Percentiles rank a stretch among this genome's conserved stretches.
phyloP scores from a whole-genome alignment of 2,329 filamentous ascomycete species.

The Fusarium cyanostomum region DNA sequence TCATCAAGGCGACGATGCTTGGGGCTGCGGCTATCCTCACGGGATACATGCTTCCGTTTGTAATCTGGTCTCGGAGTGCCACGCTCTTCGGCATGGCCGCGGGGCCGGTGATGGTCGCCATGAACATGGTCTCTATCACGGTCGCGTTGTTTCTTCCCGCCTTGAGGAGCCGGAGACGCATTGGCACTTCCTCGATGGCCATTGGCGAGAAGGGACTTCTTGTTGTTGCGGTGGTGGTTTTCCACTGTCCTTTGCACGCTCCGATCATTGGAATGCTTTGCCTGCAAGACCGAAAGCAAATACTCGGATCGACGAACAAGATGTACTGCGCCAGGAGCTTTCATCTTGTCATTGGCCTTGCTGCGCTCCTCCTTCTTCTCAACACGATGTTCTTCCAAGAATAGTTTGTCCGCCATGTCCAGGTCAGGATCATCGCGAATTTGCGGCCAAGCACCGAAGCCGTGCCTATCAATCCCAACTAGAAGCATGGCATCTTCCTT shows the following conservation, averaged over 20 bases:
- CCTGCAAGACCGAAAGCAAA: constrained; percentile 90
- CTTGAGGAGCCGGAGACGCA: constrained; percentile 74
- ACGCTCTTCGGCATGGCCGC: constrained; percentile 61
- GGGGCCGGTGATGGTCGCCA: constrained; percentile 60
- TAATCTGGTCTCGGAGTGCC: constrained; percentile 62
- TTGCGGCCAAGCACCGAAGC: constrained; percentile 93
- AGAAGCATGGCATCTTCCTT: constrained; percentile 97
- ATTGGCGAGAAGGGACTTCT: constrained; percentile 70
- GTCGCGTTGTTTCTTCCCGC: constrained; percentile 56
- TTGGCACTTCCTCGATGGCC: constrained; percentile 72
- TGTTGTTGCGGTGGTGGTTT: constrained; percentile 95
- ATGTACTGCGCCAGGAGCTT: constrained; percentile 96
- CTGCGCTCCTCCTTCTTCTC: constrained; percentile 95
- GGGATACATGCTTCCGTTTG: constrained; percentile 69
- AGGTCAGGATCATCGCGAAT: constrained; percentile 93
- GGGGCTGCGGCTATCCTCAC: constrained; percentile 55
- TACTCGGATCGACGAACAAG: constrained; percentile 95
- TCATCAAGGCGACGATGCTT: constrained; percentile 56
- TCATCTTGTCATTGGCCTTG: constrained; percentile 79
- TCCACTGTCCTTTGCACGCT: constrained; percentile 83
- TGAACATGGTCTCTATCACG: constrained; percentile 58
- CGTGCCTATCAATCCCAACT: constrained; percentile 90
- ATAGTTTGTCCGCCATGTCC: constrained; percentile 88
- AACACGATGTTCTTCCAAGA: constrained; percentile 96
- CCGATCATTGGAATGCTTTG: constrained; percentile 80